Evolutionary conservation across 2,329 filamentous ascomycete species (phyloP), one percentile per base, ranked within the genome.

Genomic region (Alternaria brassicicola): DNA sequence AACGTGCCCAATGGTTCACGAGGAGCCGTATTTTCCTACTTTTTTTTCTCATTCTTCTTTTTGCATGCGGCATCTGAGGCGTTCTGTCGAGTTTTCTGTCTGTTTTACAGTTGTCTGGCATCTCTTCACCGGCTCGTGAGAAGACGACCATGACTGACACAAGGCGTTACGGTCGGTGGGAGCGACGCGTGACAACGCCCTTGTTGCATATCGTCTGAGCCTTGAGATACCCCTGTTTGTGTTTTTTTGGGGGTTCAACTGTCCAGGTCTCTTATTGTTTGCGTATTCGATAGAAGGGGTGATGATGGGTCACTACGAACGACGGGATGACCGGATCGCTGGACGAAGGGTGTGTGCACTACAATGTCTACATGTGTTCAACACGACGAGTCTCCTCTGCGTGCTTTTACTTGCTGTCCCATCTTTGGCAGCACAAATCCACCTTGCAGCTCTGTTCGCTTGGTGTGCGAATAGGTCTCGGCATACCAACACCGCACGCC

Each of bases 151-250:
- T 57, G 62, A 55, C 57, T 45, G 51, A 48, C 55, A 57, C 33
- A 46, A 63, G 64, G 60, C 58, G 65, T 67, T 59, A 59, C 63
- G 60, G 61, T 67, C 64, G 64, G 62, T 67, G 64, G 62, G 64
- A 67, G 64, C 64, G 62, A 67, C 63, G 56, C 62, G 52, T 53
- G 51, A 43, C 19, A 64, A 60, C 56, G 62, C 52, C 62, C 49
- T 58, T 57, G 59, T 56, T 64, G 28, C 39, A 57, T 57, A 54
- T 55, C 55, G 57, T 59, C 57, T 59, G 49, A 49, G 63, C 30
- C 62, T 65, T 60, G 62, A 65, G 64, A 67, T 67, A 67, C 64
- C 65, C 65, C 57, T 43, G 45, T 31, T 28, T 36, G 41, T 26
- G 17, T 53, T 42, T 36, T 59, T 49, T 26, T 57, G 26, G 63